Evolutionary conservation across 306 rosid genomes (phyloP), one percentile per base, ranked within the genome.

Genomic region (Adenanthera pavonina): DNA sequence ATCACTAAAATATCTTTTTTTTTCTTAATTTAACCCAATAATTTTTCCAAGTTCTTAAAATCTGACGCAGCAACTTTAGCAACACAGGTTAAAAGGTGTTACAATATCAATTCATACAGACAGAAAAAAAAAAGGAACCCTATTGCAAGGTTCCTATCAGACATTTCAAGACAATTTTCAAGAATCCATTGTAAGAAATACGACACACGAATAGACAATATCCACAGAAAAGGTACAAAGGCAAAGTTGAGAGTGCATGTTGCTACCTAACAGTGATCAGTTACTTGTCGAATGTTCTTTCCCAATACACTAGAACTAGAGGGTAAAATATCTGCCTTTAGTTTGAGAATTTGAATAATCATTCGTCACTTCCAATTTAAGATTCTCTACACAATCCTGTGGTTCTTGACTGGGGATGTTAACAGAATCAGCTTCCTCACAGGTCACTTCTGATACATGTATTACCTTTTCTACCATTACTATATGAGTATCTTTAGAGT

Each of bases 401-500:
- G 76, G 49, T 66, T 78, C 84, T 60, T 69, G 78, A 81, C 38
- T 83, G 70, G 77, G 81, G 61, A 34, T 66, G 56, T 36, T 64
- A 53, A 38, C 82, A 79, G 83, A 49, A 72, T 73, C 87, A 78
- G 82, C 85, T 79, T 82, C 82, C 83, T 89, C 91, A 76, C 84
- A 82, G 52, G 84, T 81, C 82, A 87, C 94, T 86, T 95, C 91
- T 16, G 94, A 72, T 54, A 92, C 87, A 73, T 85, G 86, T 41
- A 89, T 86, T 54, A 90, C 85, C 84, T 91, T 92, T 79, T 93
- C 97, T 57, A 91, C 83, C 75, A 87, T 71, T 71, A 89, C 80
- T 30, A 86, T 86, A 49, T 73, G 74, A 70, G 91, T 79, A 84
- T 90, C 94, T 76, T 84, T 87, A 70, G 81, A 75, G 40, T 75